Percentiles rank a stretch among this genome's conserved stretches.
phyloP scores from a whole-genome alignment of 306 rosid genomes.

The Prinsepia uniflora region DNA sequence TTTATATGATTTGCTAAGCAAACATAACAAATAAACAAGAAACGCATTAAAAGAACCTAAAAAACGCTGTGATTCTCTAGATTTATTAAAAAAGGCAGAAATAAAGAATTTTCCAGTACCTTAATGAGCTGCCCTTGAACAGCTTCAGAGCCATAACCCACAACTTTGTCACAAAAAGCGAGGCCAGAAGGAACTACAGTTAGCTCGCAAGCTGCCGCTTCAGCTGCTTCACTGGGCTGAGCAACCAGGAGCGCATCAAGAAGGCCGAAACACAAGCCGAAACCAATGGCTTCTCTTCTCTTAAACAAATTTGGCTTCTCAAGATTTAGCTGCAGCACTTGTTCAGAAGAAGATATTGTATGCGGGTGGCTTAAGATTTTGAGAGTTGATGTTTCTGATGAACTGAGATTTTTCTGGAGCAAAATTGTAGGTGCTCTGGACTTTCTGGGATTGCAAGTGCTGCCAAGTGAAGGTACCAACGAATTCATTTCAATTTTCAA shows the following conservation, averaged over 20 bases:
- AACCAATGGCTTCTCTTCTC: slow-evolving; percentile 54
- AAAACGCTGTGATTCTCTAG: neutral
- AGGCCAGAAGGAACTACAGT: slow-evolving; percentile 75
- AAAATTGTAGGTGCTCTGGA: neutral
- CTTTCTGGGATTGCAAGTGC: slow-evolving; percentile 29
- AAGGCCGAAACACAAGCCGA: no score
- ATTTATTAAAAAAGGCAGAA: neutral
- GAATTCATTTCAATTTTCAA: slow-evolving; percentile 45
- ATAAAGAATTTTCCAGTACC: slow-evolving; percentile 30
- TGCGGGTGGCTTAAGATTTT: slow-evolving; percentile 11
- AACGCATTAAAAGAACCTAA: neutral
- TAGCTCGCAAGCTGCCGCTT: slow-evolving; percentile 48
- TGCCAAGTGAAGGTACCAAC: slow-evolving; percentile 29
- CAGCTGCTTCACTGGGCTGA: slow-evolving; percentile 35
- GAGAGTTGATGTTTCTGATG: slow-evolving; percentile 21
- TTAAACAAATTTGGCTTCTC: slow-evolving; percentile 25
- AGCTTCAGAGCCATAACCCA: slow-evolving; percentile 71
- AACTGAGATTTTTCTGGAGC: slow-evolving; percentile 7
- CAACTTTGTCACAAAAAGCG: slow-evolving; percentile 72
- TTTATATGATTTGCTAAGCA: no score
- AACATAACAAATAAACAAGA: neutral
- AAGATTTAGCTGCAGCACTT: slow-evolving; percentile 12
- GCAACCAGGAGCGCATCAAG: slow-evolving; percentile 20
- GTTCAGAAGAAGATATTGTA: neutral
- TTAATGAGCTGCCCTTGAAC: slow-evolving; percentile 77